A percentile compares a stretch with the other conserved stretches of the same genome.
Evolutionary conservation across 2,329 filamentous ascomycete species (phyloP).

Genomic region (Sporothrix curviconia): DNA sequence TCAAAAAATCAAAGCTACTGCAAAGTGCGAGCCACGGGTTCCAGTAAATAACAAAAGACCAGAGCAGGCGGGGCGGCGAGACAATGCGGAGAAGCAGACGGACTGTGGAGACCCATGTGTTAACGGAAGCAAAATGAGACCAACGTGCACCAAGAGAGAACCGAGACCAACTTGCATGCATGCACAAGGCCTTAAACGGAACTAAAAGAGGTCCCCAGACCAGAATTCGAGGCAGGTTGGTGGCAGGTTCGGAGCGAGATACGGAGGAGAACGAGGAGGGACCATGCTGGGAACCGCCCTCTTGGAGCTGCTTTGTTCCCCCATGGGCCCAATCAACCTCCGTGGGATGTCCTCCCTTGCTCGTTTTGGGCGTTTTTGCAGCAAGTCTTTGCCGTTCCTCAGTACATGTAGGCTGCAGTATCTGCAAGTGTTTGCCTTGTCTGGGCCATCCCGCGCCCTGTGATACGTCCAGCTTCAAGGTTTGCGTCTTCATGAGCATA

Average conservation of each 20-base stretch:
- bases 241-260: too few species aligned
- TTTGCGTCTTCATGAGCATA: background rate
- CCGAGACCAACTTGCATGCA: background rate
- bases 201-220: too few species aligned
- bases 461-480: background rate
- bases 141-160: too few species aligned
- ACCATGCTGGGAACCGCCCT: too few species aligned
- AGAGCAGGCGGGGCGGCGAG: background rate
- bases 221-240: too few species aligned
- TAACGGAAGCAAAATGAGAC: too few species aligned
- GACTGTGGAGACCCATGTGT: background rate
- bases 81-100: constrained; percentile 8
- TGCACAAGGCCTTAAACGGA: too few species aligned
- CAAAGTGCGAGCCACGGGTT: background rate
- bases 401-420: background rate
- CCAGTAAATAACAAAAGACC: background rate
- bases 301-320: too few species aligned
- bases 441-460: background rate
- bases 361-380: background rate
- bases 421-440: background rate
- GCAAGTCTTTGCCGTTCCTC: background rate
- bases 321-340: too few species aligned
- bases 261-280: too few species aligned
- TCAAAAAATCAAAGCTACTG: background rate
- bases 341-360: too few species aligned